Base-by-base conservation (phyloP, 352 stramenopile species). In the Phytophthora foliorum region DNA sequence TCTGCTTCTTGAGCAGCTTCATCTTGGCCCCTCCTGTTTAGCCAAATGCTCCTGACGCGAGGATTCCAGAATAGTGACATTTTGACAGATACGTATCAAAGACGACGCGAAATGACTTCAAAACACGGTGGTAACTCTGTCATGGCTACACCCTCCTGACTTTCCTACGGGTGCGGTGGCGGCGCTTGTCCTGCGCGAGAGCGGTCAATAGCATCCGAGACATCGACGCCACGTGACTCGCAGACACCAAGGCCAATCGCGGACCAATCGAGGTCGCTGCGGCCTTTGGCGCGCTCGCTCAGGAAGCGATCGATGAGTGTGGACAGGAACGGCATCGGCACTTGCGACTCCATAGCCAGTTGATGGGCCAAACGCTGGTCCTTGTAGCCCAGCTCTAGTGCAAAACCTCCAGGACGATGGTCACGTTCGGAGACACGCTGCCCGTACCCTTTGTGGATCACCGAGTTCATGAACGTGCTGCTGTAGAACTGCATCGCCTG, bases 1-100 rank as follows among this genome's bases (percentile, higher is more conserved):
- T 95, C 75, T 95, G 82, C 77, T 94, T 94, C 83, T 93, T 96
- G 24, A 98, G 63, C 54, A 98, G 81, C 88, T 97, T 98, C 93
- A 98, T 98, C 45, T 69, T 65, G n/a, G 52, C 39, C 52, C 39
- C 31, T 51, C 39, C n/a, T n/a, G 31, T 13, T 2, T 13, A 51
- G n/a, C 19, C 16, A 58, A 61, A 56, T 65, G 24, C 36, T 10
- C 36, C 36, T 44, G 36, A 7, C 13, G 13, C 16, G 38, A 45
- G 38, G 38, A 21, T 22, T 8, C 19, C 7, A 10, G n/a, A 53
- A 58, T 27, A 25, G n/a, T 29, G 38, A 67, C 42, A 56, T 22
- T 34, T 1, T 21, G 13, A 24, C 6, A 17, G 11, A 29, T 3
- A 24, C 29, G 16, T 50, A 4, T 19, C 41, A 63, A 57, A 57